phyloP scores from a whole-genome alignment of 306 rosid species.

The Corylus heterophylla region DNA sequence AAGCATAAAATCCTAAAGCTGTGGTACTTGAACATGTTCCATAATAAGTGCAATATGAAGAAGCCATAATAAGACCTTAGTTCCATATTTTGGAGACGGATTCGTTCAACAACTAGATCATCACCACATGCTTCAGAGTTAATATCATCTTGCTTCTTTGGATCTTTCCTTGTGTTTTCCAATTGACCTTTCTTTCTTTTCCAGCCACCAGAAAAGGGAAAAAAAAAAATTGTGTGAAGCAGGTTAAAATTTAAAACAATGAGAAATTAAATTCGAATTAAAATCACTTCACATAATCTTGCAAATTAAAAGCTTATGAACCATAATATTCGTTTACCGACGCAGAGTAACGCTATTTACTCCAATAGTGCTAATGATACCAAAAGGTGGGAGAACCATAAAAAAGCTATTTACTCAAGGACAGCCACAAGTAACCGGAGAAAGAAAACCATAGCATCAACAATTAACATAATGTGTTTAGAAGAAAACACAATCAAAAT shows the following conservation, averaged over 20 bases:
- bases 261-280: neutral
- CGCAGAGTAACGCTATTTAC: neutral
- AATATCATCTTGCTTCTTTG: conserved; percentile 52
- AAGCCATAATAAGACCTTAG: conserved; percentile 49
- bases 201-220: conserved; percentile 33
- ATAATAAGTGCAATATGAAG: neutral
- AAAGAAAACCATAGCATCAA: too few relatives aligned
- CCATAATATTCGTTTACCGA: neutral
- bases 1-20: neutral
- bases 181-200: conserved; percentile 52
- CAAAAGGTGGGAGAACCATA: neutral
- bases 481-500: too few relatives aligned
- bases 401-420: too few relatives aligned
- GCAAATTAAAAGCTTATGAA: conserved; percentile 2
- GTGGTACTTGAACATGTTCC: neutral
- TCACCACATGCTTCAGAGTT: conserved; percentile 41
- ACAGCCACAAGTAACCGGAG: too few relatives aligned
- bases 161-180: conserved; percentile 40
- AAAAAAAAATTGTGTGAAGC: neutral
- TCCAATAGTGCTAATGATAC: neutral
- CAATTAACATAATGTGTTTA: too few relatives aligned
- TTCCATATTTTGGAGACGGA: conserved; percentile 84
- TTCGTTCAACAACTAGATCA: conserved; percentile 68
- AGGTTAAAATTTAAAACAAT: neutral
- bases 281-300: neutral